Conservation (phyloP, 2,329 filamentous ascomycete genomes). For the Periconia sp. region DNA sequence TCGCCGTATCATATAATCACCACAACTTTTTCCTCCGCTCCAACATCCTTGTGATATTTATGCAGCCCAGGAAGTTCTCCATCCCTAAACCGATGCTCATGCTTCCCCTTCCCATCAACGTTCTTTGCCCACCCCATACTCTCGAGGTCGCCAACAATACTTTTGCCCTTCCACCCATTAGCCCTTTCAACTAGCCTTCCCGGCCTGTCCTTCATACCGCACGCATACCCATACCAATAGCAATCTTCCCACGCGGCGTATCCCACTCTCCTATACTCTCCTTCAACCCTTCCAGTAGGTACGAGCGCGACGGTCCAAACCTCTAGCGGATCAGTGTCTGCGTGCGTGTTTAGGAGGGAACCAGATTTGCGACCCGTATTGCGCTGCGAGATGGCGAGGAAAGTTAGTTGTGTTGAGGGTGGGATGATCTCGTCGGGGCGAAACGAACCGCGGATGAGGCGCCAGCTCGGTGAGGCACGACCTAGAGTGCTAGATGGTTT, state of each 20-base stretch:
- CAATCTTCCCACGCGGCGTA: slow-evolving; percentile 22
- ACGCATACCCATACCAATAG: slow-evolving; percentile 23
- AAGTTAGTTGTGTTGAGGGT: slow-evolving; percentile 17
- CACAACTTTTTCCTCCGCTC: slow-evolving; percentile 10
- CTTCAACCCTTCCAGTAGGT: slow-evolving; percentile 5
- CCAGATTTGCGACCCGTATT: slow-evolving; percentile 5
- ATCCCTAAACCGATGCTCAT: slow-evolving; percentile 10
- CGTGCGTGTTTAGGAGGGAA: slow-evolving; percentile 3
- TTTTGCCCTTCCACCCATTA: slow-evolving; percentile 4
- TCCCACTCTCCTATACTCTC: slow-evolving; percentile 19
- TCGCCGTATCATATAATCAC: slow-evolving; percentile 6
- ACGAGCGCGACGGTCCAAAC: slow-evolving; percentile 14
- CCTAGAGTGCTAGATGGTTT: slow-evolving; percentile 2
- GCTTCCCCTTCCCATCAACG: slow-evolving; percentile 7
- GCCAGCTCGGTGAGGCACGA: slow-evolving; percentile 15
- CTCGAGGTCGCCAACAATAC: slow-evolving; percentile 7
- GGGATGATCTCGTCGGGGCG: slow-evolving; percentile 23
- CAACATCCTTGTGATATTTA: slow-evolving; percentile 11
- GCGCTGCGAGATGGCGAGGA: slow-evolving; percentile 21
- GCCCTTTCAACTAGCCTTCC: slow-evolving; percentile 9
- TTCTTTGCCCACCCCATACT: slow-evolving; percentile 7
- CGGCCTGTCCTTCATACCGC: slow-evolving; percentile 8
- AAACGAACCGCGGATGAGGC: slow-evolving; percentile 19
- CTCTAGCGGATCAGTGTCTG: slow-evolving; percentile 6
- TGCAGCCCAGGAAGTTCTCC: slow-evolving; percentile 7